Evolutionary conservation across 2,329 filamentous ascomycete genomes (phyloP).

Genomic region (Cladobotryum protrusum): DNA sequence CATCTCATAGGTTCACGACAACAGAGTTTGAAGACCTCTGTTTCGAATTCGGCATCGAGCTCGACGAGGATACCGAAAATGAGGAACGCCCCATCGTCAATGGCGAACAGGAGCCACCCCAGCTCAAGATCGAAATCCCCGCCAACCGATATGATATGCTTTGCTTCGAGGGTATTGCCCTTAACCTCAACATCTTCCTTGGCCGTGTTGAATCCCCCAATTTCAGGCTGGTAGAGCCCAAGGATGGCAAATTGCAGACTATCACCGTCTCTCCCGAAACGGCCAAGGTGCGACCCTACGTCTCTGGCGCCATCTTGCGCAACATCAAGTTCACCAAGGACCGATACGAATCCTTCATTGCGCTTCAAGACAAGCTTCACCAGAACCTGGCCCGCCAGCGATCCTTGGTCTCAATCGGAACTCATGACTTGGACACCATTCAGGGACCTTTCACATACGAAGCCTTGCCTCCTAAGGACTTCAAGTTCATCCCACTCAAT

Average conservation of each 20-base stretch:
- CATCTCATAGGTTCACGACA: slow-evolving; percentile 64
- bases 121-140: slow-evolving; percentile 96
- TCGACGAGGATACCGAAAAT: slow-evolving; percentile 90
- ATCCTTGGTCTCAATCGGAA: slow-evolving; percentile 93
- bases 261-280: slow-evolving; percentile 76
- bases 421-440: slow-evolving; percentile 90
- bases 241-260: slow-evolving; percentile 66
- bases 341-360: slow-evolving; percentile 95
- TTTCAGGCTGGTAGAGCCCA: slow-evolving; percentile 68
- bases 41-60: slow-evolving; percentile 97
- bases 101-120: slow-evolving; percentile 77
- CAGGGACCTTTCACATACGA: slow-evolving; percentile 96
- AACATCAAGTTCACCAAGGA: slow-evolving; percentile 88
- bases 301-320: slow-evolving; percentile 82
- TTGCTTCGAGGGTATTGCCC: slow-evolving; percentile 91
- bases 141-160: slow-evolving; percentile 94
- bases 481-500: slow-evolving; percentile 86
- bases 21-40: slow-evolving; percentile 95
- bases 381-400: slow-evolving; percentile 90
- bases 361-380: slow-evolving; percentile 95
- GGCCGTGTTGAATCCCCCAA: slow-evolving; percentile 70
- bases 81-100: slow-evolving; percentile 66
- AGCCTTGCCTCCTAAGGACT: slow-evolving; percentile 82
- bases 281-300: slow-evolving; percentile 73
- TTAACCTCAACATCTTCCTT: slow-evolving; percentile 94